These are phyloP conservation scores for Arthrinium phaeospermum DNA, from an alignment of 2,329 filamentous ascomycete genomes.

Conservation along the genomic window DNA sequence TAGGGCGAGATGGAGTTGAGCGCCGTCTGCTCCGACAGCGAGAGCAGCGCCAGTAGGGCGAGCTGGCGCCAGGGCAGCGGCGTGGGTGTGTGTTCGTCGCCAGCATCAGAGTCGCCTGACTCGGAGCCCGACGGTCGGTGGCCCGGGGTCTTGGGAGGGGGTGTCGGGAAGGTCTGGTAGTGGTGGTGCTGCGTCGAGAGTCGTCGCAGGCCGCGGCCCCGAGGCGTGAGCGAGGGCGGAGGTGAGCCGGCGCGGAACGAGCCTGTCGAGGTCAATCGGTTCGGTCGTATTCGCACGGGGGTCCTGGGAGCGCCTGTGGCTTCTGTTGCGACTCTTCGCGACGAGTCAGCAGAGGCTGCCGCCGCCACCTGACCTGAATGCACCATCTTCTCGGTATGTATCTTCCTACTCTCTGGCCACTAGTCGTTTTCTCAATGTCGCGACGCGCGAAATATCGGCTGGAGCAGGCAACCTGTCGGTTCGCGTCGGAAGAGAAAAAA, in stretches of 20 bases:
- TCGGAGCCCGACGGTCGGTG: conserved; percentile 38
- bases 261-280: conserved; percentile 32
- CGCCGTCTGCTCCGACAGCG: conserved; percentile 92
- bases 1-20: conserved; percentile 97
- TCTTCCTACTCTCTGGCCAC: neutral
- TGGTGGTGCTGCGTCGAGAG: conserved; percentile 54
- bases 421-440: neutral
- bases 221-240: conserved; percentile 29
- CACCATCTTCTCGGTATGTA: conserved; percentile 15
- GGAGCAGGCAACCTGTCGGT: neutral
- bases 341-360: neutral
- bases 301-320: neutral
- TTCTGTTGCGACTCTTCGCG: neutral
- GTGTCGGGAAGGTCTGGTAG: conserved; percentile 83
- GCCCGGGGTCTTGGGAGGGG: conserved; percentile 71
- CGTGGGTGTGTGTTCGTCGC: conserved; percentile 57
- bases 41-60: conserved; percentile 82
- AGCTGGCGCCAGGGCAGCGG: conserved; percentile 86
- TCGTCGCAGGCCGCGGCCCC: conserved; percentile 33
- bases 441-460: neutral
- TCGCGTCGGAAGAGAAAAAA: neutral
- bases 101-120: conserved; percentile 37
- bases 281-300: neutral
- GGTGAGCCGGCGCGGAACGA: conserved; percentile 42
- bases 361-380: conserved; percentile 18